Percentiles rank a stretch among this genome's conserved stretches.
Conservation (phyloP, 139 green algal species). For the Zygnema cylindricum region DNA sequence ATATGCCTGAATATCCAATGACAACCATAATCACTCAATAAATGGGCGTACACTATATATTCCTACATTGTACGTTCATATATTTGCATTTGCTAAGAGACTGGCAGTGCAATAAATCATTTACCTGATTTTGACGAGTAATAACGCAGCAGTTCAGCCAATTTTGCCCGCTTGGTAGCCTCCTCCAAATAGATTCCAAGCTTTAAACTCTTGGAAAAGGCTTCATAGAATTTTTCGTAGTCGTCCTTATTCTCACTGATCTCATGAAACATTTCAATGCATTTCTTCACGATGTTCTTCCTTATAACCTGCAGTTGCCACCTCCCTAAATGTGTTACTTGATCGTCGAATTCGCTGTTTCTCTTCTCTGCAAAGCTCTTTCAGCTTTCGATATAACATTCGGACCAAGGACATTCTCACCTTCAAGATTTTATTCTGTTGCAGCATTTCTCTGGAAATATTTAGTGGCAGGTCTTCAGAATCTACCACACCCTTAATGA, state of each 20-base stretch:
- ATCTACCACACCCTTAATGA: slow-evolving; percentile 98
- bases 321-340: neutral
- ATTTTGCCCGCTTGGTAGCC: slow-evolving; percentile 92
- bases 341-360: neutral
- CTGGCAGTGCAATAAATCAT: too few species aligned
- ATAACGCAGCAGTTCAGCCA: slow-evolving; percentile 94
- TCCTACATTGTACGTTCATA: too few species aligned
- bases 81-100: too few species aligned
- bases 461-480: slow-evolving; percentile 98
- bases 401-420: slow-evolving; percentile 61
- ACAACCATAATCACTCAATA: too few species aligned
- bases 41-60: too few species aligned
- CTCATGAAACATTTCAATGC: slow-evolving; percentile 95
- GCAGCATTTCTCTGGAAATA: slow-evolving; percentile 99
- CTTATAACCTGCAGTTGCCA: slow-evolving; percentile 86
- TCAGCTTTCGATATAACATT: too few species aligned
- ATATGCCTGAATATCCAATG: too few species aligned
- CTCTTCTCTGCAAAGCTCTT: too few species aligned
- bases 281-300: slow-evolving; percentile 99
- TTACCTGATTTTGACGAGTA: slow-evolving; percentile 97
- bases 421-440: slow-evolving; percentile 99
- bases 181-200: slow-evolving; percentile 97
- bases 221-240: slow-evolving; percentile 99
- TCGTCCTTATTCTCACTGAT: slow-evolving; percentile 99
- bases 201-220: slow-evolving; percentile 99